phyloP scores from a whole-genome alignment of 257 asterid genomes.

The Gynochthodes officinalis region DNA sequence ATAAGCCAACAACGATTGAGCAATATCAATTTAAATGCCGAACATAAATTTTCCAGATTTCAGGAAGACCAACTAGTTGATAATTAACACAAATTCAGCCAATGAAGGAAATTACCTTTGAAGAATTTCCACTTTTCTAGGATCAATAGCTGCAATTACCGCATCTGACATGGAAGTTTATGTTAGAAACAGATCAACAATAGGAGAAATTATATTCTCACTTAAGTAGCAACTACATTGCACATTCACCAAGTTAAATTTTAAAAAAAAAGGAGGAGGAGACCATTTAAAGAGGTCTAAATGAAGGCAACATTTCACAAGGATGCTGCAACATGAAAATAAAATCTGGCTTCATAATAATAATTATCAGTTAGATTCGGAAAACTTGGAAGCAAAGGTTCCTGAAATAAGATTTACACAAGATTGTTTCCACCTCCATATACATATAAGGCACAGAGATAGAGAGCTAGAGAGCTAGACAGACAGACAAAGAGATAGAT shows the following conservation, averaged over 20 bases:
- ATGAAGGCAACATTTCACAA: background rate
- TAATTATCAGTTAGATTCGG: background rate
- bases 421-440: background rate
- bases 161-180: constrained; percentile 50
- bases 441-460: background rate
- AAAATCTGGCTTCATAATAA: background rate
- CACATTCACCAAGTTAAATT: background rate
- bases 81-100: constrained; percentile 4
- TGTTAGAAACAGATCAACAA: constrained; percentile 20
- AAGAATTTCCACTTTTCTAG: constrained; percentile 84
- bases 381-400: background rate
- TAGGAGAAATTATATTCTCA: constrained; percentile 1
- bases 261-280: background rate
- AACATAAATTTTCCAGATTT: background rate
- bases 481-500: background rate
- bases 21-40: background rate
- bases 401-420: background rate
- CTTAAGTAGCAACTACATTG: background rate
- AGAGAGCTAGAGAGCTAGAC: background rate
- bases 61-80: background rate
- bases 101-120: constrained; percentile 54
- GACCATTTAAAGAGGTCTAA: background rate
- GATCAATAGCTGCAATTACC: constrained; percentile 86
- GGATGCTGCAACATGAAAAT: background rate
- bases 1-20: background rate